Base-by-base conservation (phyloP, 768 basidiomycete species). In the Agrocybe praecox region DNA sequence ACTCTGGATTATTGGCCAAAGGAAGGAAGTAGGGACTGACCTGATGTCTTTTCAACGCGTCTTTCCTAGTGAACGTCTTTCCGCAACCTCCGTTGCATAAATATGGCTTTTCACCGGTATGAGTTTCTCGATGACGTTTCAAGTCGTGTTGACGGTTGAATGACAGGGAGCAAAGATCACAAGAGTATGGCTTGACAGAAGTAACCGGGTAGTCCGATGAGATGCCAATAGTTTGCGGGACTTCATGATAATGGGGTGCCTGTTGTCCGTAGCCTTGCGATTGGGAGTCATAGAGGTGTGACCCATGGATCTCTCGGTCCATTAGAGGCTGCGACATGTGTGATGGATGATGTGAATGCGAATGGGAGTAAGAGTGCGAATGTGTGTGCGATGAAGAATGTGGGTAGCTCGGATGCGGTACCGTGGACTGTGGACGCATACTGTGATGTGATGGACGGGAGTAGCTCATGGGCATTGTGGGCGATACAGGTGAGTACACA, bases 61-160 rank as follows among this genome's bases (percentile, higher is more conserved):
- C 91, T 73, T 92, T 92, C 61, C 91, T 82, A 48, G 90, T 93
- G 67, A 92, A 93, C 2, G 90, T 92, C 77, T 92, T 92, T 47
- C 89, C 90, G 57, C 91, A 93, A 44, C 88, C 88, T 12, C 89
- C 90, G 63, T 92, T 92, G 71, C 91, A 93, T 17, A 85, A 71
- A 73, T 85, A 93, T 9, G 91, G 90, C 69, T 92, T 92, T 71
- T 92, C 90, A 34, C 90, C 90, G 6, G 88, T 88, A 72, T 92
- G 91, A 22, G 89, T 92, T 64, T 92, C 90, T 60, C 88, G 79
- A 72, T 94, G 91, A 33, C 91, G 82, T 68, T 92, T 92, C 67
- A 93, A 70, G 69, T 94, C 91, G 67, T 94, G 91, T 68, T 90
- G 89, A 44, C 91, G 84, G 67, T 91, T 91, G 76, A 94, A 94